phyloP scores from a whole-genome alignment of 805 yeast species.

The Metschnikowia koreensis region DNA sequence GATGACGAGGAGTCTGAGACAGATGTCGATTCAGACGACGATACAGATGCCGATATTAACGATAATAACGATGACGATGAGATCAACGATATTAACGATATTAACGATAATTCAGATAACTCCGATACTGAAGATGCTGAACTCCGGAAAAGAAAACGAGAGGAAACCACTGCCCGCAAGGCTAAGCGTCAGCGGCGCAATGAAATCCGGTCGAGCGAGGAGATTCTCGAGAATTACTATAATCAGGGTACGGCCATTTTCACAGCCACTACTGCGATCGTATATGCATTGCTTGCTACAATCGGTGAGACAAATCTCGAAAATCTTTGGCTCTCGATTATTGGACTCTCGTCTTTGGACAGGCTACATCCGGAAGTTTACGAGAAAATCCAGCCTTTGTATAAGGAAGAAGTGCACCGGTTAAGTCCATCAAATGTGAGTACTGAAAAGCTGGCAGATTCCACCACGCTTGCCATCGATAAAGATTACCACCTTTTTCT shows the following conservation, averaged over 20 bases:
- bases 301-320: conserved; percentile 78
- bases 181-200: conserved; percentile 26
- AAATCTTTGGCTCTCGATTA: conserved; percentile 78
- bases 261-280: conserved; percentile 72
- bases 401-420: conserved; percentile 81
- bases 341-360: conserved; percentile 84
- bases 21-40: conserved; percentile 7
- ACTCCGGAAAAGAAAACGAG: conserved; percentile 5
- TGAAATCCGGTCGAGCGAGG: conserved; percentile 48
- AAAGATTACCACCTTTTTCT: conserved; percentile 84
- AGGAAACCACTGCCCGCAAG: background rate
- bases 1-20: conserved; percentile 29
- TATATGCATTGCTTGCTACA: conserved; percentile 74
- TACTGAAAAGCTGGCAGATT: conserved; percentile 37
- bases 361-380: conserved; percentile 72
- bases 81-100: conserved; percentile 27
- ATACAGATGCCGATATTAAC: conserved; percentile 4
- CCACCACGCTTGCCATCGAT: conserved; percentile 58
- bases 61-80: conserved; percentile 37
- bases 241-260: conserved; percentile 76
- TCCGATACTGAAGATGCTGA: conserved; percentile 25
- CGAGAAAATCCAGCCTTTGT: conserved; percentile 65
- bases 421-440: conserved; percentile 42
- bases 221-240: conserved; percentile 69
- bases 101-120: conserved; percentile 25